Conservation (phyloP, 495 filamentous ascomycete species). For the Penicillium cinerascens region DNA sequence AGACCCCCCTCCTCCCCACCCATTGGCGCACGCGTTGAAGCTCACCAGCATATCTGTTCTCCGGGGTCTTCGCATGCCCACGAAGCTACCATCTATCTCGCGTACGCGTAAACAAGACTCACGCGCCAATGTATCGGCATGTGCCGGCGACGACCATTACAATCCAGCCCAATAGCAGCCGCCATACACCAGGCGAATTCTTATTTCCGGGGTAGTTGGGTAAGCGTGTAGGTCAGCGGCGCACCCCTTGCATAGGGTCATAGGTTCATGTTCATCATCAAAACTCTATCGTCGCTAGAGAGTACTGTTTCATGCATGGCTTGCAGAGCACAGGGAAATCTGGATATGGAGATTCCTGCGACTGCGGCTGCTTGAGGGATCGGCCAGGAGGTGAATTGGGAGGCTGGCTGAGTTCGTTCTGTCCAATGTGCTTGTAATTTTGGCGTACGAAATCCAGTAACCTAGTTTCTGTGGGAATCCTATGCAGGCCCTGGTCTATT, state of each 20-base stretch:
- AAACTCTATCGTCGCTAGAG: slow-evolving; percentile 11
- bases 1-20: slow-evolving; percentile 3
- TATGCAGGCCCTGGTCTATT: not conserved
- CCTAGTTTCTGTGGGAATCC: not conserved
- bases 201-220: not conserved
- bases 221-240: not conserved
- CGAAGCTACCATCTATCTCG: not conserved
- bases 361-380: not conserved
- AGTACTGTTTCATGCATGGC: slow-evolving; percentile 4
- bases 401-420: not conserved
- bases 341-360: not conserved
- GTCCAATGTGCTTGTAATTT: not conserved
- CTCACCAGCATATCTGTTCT: slow-evolving; percentile 4
- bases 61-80: not conserved
- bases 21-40: slow-evolving; percentile 3
- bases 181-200: not conserved
- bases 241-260: slow-evolving; percentile 5
- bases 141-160: not conserved
- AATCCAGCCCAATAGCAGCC: not conserved
- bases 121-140: not conserved
- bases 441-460: not conserved
- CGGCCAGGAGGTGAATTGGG: not conserved
- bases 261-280: not conserved
- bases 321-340: not conserved
- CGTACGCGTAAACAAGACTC: not conserved